A percentile compares a stretch with the other conserved stretches of the same genome.
Conservation (phyloP, 164 flowering plant species). For the Tinospora cordifolia region DNA sequence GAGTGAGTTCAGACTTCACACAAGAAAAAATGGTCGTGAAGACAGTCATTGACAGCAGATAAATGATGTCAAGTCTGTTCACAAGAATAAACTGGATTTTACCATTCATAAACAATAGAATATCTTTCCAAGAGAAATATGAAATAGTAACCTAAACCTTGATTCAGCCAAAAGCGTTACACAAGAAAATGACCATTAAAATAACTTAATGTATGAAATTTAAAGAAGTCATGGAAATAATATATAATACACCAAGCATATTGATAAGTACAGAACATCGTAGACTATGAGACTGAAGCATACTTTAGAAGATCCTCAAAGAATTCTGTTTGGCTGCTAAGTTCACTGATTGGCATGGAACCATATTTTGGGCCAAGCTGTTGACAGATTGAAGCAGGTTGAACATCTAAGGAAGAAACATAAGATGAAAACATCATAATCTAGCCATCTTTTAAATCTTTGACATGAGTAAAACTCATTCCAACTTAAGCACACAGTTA, state of each 20-base stretch:
- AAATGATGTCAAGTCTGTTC: too few species aligned
- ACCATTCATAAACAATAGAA: too few species aligned
- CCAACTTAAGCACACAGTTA: not conserved
- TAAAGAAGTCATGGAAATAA: not conserved
- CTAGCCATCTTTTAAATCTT: not conserved
- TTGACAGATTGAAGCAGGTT: conserved; percentile 68
- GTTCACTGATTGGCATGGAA: conserved; percentile 48
- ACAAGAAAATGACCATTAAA: not conserved
- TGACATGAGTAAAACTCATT: not conserved
- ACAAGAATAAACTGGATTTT: too few species aligned
- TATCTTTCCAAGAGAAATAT: too few species aligned
- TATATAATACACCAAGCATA: not conserved
- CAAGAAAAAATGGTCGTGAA: too few species aligned
- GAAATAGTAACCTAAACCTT: not conserved
- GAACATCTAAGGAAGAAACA: conserved; percentile 46
- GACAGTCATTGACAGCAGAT: too few species aligned
- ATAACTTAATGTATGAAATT: not conserved
- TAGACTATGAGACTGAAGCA: not conserved
- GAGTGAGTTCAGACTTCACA: too few species aligned
- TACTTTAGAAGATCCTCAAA: conserved; percentile 91
- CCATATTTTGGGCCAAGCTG: conserved; percentile 83
- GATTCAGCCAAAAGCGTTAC: not conserved
- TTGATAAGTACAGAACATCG: not conserved
- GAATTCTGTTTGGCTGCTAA: conserved; percentile 50
- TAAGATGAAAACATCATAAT: not conserved